Percentiles rank a stretch among this genome's conserved stretches.
phyloP scores from a whole-genome alignment of 345 rosid species.

The Salix suchowensis region DNA sequence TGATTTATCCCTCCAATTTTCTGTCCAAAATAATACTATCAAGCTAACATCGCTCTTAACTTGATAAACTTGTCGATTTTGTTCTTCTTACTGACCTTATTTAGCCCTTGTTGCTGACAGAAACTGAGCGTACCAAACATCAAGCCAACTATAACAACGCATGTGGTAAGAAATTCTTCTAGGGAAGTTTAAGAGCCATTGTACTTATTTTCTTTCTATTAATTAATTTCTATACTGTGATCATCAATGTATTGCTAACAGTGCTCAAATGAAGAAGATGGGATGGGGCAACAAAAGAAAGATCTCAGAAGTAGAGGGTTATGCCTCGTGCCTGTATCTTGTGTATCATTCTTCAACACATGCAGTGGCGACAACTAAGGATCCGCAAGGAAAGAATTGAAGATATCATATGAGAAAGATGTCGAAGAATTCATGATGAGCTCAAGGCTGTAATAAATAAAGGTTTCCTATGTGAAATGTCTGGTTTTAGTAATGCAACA shows the following conservation, averaged over 20 bases:
- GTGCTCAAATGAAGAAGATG: constrained; percentile 9
- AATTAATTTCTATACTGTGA: background rate
- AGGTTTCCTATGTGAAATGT: background rate
- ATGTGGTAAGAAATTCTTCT: constrained; percentile 4
- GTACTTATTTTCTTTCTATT: background rate
- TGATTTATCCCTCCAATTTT: background rate
- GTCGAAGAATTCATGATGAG: background rate
- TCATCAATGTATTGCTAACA: background rate
- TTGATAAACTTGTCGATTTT: background rate
- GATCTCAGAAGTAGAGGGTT: constrained; percentile 34
- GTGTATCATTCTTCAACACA: constrained; percentile 19
- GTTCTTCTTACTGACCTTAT: background rate
- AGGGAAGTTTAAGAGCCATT: background rate
- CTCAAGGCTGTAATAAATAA: background rate
- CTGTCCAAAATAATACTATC: background rate
- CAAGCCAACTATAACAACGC: constrained; percentile 1
- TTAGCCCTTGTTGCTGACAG: constrained; percentile 14
- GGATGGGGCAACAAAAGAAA: constrained; percentile 13
- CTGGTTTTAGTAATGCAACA: background rate
- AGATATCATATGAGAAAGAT: background rate
- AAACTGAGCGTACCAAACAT: constrained; percentile 33
- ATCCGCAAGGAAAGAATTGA: background rate
- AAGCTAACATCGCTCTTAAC: background rate
- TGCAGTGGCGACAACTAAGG: background rate
- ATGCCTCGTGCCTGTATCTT: constrained; percentile 34